These are phyloP conservation scores for Xylariaceae sp. DNA, from an alignment of 2,329 filamentous ascomycete species.

Conservation along the genomic window DNA sequence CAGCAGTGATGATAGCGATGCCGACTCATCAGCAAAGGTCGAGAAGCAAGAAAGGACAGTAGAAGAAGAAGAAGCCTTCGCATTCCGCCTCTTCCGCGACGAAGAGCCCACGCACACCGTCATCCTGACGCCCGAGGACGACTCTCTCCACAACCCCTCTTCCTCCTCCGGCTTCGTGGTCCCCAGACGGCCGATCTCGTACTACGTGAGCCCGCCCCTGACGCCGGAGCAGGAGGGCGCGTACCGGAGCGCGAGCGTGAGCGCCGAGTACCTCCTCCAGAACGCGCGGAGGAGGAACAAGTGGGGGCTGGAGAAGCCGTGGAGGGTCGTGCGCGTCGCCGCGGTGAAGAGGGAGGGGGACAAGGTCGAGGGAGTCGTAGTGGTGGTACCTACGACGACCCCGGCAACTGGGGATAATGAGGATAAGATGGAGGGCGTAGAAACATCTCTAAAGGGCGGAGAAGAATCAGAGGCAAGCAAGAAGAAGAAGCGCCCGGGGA, in stretches of 20 bases:
- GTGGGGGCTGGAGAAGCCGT: slow-evolving; percentile 57
- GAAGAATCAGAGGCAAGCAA: slow-evolving; percentile 28
- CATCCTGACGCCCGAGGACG: slow-evolving; percentile 40
- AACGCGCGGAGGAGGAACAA: slow-evolving; percentile 39
- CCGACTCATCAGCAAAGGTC: slow-evolving; percentile 14
- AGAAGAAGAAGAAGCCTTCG: slow-evolving; percentile 40
- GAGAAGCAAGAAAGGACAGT: slow-evolving; percentile 12
- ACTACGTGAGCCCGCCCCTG: slow-evolving; percentile 43
- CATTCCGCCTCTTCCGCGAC: slow-evolving; percentile 53
- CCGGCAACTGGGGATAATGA: no score
- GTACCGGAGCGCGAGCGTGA: slow-evolving; percentile 45
- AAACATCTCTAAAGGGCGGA: no score
- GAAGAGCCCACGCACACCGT: slow-evolving; percentile 43
- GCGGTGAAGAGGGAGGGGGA: slow-evolving; percentile 9
- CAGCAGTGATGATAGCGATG: no score
- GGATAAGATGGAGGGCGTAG: no score
- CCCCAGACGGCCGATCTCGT: slow-evolving; percentile 38
- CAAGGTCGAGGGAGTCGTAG: background rate
- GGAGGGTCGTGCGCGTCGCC: slow-evolving; percentile 47
- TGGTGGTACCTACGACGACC: no score
- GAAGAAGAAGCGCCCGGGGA: slow-evolving; percentile 42
- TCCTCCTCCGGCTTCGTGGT: slow-evolving; percentile 36
- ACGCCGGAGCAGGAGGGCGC: slow-evolving; percentile 33
- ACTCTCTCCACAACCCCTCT: slow-evolving; percentile 32
- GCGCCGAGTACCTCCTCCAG: slow-evolving; percentile 44